Evolutionary conservation across 208 protist species (phyloP).

Genomic region (Blastocrithidia nonstop): DNA sequence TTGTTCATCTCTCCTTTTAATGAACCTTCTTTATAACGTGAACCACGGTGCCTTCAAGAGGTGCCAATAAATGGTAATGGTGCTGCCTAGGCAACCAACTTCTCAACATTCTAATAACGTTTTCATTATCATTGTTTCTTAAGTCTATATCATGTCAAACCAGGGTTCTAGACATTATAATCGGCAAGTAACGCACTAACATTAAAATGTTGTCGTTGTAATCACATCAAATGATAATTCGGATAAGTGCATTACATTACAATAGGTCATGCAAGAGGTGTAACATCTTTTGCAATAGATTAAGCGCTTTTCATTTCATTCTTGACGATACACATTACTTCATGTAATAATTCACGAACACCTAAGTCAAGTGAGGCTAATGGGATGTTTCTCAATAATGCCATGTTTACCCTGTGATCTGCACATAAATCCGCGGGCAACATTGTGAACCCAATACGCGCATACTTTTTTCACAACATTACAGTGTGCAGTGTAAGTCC

Average conservation of each 20-base stretch:
- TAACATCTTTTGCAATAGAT: conserved; percentile 31
- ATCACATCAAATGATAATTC: conserved; percentile 79
- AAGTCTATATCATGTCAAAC: conserved; percentile 63
- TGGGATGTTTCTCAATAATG: conserved; percentile 68
- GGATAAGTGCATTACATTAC: conserved; percentile 75
- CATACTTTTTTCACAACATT: conserved; percentile 88
- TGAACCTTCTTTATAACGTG: no score
- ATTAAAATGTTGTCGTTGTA: conserved; percentile 72
- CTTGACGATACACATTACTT: conserved; percentile 76
- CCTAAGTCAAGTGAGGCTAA: conserved; percentile 62
- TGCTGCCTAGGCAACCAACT: conserved; percentile 48
- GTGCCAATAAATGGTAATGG: conserved; percentile 49
- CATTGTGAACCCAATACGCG: conserved; percentile 75
- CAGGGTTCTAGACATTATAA: conserved; percentile 74
- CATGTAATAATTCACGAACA: conserved; percentile 58
- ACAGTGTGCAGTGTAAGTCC: conserved; percentile 78
- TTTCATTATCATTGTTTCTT: conserved; percentile 81
- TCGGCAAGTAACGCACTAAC: conserved; percentile 82
- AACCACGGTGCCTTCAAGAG: conserved; percentile 31
- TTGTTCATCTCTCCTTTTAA: no score
- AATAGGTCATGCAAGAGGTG: conserved; percentile 65
- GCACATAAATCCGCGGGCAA: conserved; percentile 78
- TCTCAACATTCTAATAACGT: conserved; percentile 48
- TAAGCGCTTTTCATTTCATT: conserved; percentile 75
- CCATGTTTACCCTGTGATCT: conserved; percentile 76